Conservation (phyloP, 192 early-diverging fungal species). For the Linnemannia exigua region DNA sequence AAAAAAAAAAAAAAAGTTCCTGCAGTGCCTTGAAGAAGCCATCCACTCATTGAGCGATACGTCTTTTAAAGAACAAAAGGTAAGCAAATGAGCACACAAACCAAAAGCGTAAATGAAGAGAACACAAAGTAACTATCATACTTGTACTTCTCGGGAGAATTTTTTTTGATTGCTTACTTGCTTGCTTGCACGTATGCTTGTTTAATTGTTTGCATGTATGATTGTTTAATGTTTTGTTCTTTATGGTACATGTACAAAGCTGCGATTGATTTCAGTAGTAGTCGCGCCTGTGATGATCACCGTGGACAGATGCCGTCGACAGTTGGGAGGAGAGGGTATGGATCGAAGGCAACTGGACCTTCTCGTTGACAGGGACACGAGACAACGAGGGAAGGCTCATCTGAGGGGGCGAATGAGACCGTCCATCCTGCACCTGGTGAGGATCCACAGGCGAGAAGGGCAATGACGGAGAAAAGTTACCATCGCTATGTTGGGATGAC, state of each 20-base stretch:
- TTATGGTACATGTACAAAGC: not conserved
- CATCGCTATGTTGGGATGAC: slow-evolving; percentile 41
- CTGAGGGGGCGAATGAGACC: not conserved
- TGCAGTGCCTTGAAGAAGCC: not conserved
- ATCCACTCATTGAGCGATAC: slow-evolving; percentile 3
- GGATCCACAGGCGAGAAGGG: slow-evolving; percentile 32
- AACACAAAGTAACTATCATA: too few species aligned
- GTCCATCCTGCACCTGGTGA: slow-evolving; percentile 16
- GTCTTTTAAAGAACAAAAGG: not conserved
- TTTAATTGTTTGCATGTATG: not conserved
- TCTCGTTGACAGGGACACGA: slow-evolving; percentile 7
- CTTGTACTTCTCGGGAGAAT: too few species aligned
- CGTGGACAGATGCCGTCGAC: not conserved
- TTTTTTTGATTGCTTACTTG: too few species aligned
- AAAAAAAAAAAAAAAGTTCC: not conserved
- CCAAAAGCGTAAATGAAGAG: not conserved
- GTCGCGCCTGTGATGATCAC: not conserved
- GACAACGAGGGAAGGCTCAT: slow-evolving; percentile 22
- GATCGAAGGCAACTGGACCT: slow-evolving; percentile 46
- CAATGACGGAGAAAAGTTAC: slow-evolving; percentile 45
- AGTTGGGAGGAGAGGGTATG: slow-evolving; percentile 26
- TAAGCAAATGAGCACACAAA: not conserved
- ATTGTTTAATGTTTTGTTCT: not conserved
- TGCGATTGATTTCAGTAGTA: not conserved
- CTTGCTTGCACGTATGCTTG: too few species aligned